Evolutionary conservation across 1,284 basidiomycete species (phyloP).

Genomic region (Phlebopus sp.): DNA sequence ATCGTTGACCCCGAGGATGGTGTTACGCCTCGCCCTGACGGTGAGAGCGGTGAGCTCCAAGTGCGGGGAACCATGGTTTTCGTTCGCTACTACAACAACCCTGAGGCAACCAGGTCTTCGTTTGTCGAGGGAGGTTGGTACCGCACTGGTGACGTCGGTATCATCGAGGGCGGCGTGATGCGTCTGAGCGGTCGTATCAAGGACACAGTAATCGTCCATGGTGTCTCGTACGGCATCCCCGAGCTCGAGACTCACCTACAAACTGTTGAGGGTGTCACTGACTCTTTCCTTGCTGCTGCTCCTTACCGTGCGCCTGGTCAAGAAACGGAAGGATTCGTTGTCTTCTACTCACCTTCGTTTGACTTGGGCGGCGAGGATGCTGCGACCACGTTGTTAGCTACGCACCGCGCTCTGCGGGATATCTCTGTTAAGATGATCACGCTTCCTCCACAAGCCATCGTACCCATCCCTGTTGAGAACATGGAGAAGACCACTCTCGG

Average conservation of each 20-base stretch:
- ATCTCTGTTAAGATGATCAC: constrained; percentile 25
- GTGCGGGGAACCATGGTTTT: constrained; percentile 40
- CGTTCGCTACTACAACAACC: constrained; percentile 40
- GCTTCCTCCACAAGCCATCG: constrained; percentile 23
- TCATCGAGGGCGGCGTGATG: constrained; percentile 37
- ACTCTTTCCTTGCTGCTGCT: constrained; percentile 38
- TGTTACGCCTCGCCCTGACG: constrained; percentile 20
- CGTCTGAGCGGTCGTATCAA: constrained; percentile 43
- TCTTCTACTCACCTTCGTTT: constrained; percentile 32
- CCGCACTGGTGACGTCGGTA: constrained; percentile 41
- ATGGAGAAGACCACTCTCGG: constrained; percentile 31
- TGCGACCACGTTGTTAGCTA: constrained; percentile 13
- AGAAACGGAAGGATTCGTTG: constrained; percentile 31
- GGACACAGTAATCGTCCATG: constrained; percentile 46
- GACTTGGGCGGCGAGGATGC: constrained; percentile 21
- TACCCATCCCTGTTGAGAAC: constrained; percentile 26
- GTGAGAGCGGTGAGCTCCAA: constrained; percentile 38
- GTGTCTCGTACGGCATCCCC: constrained; percentile 41
- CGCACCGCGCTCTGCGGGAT: constrained; percentile 19
- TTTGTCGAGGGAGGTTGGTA: constrained; percentile 44
- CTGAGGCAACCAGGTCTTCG: constrained; percentile 35
- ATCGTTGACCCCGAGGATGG: constrained; percentile 34
- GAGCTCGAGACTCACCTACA: constrained; percentile 43
- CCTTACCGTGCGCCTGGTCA: constrained; percentile 33
- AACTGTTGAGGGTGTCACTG: constrained; percentile 36